phyloP scores from a whole-genome alignment of 2,329 filamentous ascomycete genomes.

The Colletotrichum sp. region DNA sequence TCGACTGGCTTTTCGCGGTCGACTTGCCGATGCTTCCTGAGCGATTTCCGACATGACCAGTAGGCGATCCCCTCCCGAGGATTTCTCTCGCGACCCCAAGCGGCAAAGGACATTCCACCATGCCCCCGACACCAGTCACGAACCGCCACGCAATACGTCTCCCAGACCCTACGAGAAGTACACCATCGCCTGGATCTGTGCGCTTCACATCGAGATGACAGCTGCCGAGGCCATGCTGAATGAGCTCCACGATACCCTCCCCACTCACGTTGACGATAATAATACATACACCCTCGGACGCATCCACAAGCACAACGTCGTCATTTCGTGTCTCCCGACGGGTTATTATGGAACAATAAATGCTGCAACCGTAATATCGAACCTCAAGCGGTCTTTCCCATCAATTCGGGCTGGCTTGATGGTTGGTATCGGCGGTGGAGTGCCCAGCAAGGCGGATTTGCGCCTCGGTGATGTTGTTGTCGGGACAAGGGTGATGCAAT shows the following conservation, averaged over 20 bases:
- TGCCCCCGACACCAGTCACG: not conserved
- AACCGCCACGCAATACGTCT: not conserved
- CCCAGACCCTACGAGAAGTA: not conserved
- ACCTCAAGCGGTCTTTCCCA: conserved; percentile 21
- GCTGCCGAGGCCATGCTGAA: conserved; percentile 25
- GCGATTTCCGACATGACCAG: not conserved
- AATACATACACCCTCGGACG: not conserved
- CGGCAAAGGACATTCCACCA: not conserved
- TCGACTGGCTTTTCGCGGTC: not conserved
- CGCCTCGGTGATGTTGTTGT: conserved; percentile 26
- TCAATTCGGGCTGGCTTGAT: conserved; percentile 16
- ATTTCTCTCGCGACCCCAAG: not conserved
- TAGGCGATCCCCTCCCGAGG: not conserved
- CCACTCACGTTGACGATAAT: not conserved
- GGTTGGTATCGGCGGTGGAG: conserved; percentile 33
- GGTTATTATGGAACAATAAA: not conserved
- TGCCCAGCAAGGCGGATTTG: conserved; percentile 20
- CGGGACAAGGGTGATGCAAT: conserved; percentile 23
- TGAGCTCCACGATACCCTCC: not conserved
- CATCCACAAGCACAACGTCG: not conserved
- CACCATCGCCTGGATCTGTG: conserved; percentile 26
- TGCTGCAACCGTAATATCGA: not conserved
- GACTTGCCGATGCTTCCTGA: not conserved
- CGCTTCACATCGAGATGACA: conserved; percentile 19
- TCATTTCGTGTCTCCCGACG: not conserved